Evolutionary conservation across 106 monocot species (phyloP).

Genomic region (Allium cepa): DNA sequence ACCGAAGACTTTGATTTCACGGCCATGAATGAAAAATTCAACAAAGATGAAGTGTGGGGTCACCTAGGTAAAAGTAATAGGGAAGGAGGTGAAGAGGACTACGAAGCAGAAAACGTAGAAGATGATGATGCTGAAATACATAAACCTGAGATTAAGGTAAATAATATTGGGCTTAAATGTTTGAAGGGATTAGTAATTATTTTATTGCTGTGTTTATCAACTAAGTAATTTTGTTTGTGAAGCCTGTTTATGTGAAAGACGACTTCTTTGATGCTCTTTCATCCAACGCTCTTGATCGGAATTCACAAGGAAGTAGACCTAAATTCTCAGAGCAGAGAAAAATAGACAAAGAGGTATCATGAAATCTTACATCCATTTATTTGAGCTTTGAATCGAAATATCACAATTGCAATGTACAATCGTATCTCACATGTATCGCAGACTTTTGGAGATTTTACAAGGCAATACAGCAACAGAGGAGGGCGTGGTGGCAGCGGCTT

Average conservation of each 20-base stretch:
- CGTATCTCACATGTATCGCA: conserved; percentile 7
- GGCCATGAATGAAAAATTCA: conserved; percentile 58
- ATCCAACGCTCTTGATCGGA: conserved; percentile 44
- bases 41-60: conserved; percentile 55
- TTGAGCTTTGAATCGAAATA: neutral
- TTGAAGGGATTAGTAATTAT: too few species aligned
- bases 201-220: too few species aligned
- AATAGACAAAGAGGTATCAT: conserved; percentile 71
- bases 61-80: conserved; percentile 23
- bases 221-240: neutral
- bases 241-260: conserved; percentile 87
- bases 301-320: conserved; percentile 39
- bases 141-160: conserved; percentile 17
- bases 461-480: conserved; percentile 39
- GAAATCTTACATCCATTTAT: neutral
- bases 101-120: conserved; percentile 8
- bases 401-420: neutral
- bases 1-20: conserved; percentile 48
- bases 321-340: conserved; percentile 79
- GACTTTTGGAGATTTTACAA: conserved; percentile 66
- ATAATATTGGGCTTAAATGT: neutral
- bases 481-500: conserved; percentile 72
- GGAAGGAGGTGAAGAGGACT: conserved; percentile 14
- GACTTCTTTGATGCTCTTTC: conserved; percentile 95
- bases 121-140: conserved; percentile 5